These are phyloP conservation scores for Eucalyptus erythrocorys DNA, from an alignment of 345 rosid species.

Conservation along the genomic window DNA sequence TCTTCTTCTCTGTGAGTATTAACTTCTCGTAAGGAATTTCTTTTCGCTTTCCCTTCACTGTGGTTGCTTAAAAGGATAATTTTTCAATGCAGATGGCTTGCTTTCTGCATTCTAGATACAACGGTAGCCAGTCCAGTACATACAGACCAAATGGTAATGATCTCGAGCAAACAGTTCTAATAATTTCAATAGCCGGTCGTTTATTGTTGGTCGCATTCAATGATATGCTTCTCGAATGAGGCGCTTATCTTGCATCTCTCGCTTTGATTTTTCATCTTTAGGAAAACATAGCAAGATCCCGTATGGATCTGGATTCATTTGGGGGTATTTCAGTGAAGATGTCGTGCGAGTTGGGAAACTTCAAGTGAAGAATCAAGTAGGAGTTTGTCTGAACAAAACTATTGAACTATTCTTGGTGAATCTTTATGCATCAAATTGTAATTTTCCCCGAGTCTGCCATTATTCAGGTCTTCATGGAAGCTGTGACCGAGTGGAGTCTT, in stretches of 20 bases:
- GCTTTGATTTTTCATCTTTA: neutral
- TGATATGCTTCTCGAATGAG: neutral
- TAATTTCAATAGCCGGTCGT: neutral
- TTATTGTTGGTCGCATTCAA: neutral
- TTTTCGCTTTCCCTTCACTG: neutral
- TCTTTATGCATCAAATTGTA: neutral
- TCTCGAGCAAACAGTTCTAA: neutral
- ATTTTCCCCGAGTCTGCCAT: neutral
- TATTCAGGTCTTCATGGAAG: conserved; percentile 37
- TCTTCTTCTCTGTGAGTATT: conserved; percentile 40
- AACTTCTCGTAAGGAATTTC: neutral
- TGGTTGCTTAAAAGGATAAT: neutral
- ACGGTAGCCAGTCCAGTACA: conserved; percentile 43
- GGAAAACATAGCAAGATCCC: conserved; percentile 36
- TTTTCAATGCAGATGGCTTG: conserved; percentile 38
- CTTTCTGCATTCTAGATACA: conserved; percentile 54
- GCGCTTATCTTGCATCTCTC: neutral
- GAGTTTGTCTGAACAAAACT: neutral
- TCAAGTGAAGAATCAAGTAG: conserved; percentile 50
- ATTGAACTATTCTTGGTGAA: neutral
- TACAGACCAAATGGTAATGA: conserved; percentile 31
- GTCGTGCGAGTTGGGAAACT: conserved; percentile 44
- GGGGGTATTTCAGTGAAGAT: conserved; percentile 66
- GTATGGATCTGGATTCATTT: conserved; percentile 58
- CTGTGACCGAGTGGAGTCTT: conserved; percentile 22